phyloP scores from a whole-genome alignment of 345 rosid genomes.

The Moringa oleifera region DNA sequence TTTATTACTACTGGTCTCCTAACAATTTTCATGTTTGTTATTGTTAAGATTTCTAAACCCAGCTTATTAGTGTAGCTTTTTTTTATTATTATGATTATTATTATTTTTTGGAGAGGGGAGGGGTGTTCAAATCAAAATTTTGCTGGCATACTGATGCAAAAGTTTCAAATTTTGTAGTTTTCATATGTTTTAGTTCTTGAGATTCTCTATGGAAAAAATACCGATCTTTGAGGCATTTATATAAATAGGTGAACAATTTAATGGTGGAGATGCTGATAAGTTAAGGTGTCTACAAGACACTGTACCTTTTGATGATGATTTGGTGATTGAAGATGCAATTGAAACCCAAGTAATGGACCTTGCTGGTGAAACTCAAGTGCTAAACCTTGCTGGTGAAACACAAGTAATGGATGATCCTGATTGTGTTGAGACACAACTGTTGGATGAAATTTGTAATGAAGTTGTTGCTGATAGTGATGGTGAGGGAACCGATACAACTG shows the following conservation, averaged over 20 bases:
- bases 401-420: slow-evolving; percentile 18
- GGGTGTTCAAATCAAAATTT: not conserved
- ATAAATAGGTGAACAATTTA: slow-evolving; percentile 18
- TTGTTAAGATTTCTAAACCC: not conserved
- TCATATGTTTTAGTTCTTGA: not conserved
- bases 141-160: not conserved
- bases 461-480: not conserved
- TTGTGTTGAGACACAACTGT: slow-evolving; percentile 26
- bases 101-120: not conserved
- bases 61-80: not conserved
- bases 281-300: slow-evolving; percentile 11
- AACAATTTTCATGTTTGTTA: not conserved
- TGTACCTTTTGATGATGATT: slow-evolving; percentile 21
- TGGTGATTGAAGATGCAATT: slow-evolving; percentile 14
- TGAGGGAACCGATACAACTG: not conserved
- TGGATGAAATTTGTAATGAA: not conserved
- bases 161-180: not conserved
- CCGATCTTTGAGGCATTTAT: not conserved
- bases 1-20: not conserved
- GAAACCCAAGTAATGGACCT: slow-evolving; percentile 36
- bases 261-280: slow-evolving; percentile 12
- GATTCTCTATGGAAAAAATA: not conserved
- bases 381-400: slow-evolving; percentile 12
- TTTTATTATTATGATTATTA: no score
- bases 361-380: slow-evolving; percentile 25